These are phyloP conservation scores for Parastagonospora avenae DNA, from an alignment of 2,329 filamentous ascomycete species.

Conservation along the genomic window DNA sequence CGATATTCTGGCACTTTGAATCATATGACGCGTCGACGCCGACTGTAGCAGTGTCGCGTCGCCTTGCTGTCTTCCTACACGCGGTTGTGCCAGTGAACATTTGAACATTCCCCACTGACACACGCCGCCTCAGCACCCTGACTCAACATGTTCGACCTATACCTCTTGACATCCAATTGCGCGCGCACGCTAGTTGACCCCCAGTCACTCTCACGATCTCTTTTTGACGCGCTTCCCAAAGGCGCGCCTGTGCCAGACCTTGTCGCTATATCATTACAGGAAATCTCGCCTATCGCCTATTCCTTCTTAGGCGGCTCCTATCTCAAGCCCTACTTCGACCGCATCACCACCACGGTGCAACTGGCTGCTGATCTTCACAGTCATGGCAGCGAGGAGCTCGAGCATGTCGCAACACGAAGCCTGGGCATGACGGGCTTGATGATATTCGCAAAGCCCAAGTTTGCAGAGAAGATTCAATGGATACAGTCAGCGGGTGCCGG, in stretches of 20 bases:
- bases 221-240: slow-evolving; percentile 54
- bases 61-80: neutral
- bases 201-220: slow-evolving; percentile 71
- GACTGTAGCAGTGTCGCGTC: too few species aligned
- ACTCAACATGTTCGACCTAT: slow-evolving; percentile 62
- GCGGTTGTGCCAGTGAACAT: slow-evolving; percentile 15
- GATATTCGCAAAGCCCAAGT: slow-evolving; percentile 73
- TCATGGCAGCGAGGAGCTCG: slow-evolving; percentile 61
- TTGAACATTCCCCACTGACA: slow-evolving; percentile 23
- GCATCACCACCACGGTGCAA: slow-evolving; percentile 73
- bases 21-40: too few species aligned
- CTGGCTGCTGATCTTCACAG: slow-evolving; percentile 63
- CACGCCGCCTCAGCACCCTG: slow-evolving; percentile 12
- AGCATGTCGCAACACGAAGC: slow-evolving; percentile 72
- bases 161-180: slow-evolving; percentile 90
- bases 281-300: slow-evolving; percentile 82
- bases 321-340: slow-evolving; percentile 74
- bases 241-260: slow-evolving; percentile 65
- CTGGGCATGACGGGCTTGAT: slow-evolving; percentile 90
- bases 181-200: slow-evolving; percentile 73
- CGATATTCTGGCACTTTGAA: too few species aligned
- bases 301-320: slow-evolving; percentile 85
- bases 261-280: slow-evolving; percentile 76
- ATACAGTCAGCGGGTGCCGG: slow-evolving; percentile 83
- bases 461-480: slow-evolving; percentile 63